Conservation (phyloP, 2,329 filamentous ascomycete species). For the Neophaeococcomyces aloes region DNA sequence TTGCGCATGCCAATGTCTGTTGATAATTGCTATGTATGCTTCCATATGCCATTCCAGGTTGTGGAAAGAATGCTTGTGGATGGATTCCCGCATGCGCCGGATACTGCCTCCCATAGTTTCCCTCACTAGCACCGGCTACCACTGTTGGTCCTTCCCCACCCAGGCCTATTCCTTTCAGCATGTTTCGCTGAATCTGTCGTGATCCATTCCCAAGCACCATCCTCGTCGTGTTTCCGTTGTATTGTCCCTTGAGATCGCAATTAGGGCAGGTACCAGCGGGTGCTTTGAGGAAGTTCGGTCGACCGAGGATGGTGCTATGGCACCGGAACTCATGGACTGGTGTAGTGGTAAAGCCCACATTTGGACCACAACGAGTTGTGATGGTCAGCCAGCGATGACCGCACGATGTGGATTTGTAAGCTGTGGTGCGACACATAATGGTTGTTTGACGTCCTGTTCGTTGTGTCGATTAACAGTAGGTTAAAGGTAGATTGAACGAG, state of each 20-base stretch:
- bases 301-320: slow-evolving; percentile 15
- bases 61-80: too few relatives aligned
- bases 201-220: slow-evolving; percentile 18
- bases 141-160: background rate
- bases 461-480: too few relatives aligned
- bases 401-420: slow-evolving; percentile 38
- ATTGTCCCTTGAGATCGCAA: slow-evolving; percentile 25
- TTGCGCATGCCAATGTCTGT: too few relatives aligned
- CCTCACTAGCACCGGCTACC: background rate
- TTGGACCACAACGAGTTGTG: slow-evolving; percentile 31
- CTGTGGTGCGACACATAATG: slow-evolving; percentile 10
- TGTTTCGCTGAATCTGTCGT: background rate
- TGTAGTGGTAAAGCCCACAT: slow-evolving; percentile 20
- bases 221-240: slow-evolving; percentile 25
- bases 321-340: slow-evolving; percentile 21
- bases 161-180: background rate
- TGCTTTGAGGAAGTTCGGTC: slow-evolving; percentile 15
- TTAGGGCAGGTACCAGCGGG: slow-evolving; percentile 24
- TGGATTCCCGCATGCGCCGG: too few relatives aligned
- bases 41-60: too few relatives aligned
- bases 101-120: too few relatives aligned
- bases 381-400: slow-evolving; percentile 41
- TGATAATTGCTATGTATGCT: too few relatives aligned
- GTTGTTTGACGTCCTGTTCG: background rate
- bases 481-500: too few relatives aligned